Evolutionary conservation across 2,329 filamentous ascomycete genomes (phyloP).

Genomic region (Xylaria multiplex): DNA sequence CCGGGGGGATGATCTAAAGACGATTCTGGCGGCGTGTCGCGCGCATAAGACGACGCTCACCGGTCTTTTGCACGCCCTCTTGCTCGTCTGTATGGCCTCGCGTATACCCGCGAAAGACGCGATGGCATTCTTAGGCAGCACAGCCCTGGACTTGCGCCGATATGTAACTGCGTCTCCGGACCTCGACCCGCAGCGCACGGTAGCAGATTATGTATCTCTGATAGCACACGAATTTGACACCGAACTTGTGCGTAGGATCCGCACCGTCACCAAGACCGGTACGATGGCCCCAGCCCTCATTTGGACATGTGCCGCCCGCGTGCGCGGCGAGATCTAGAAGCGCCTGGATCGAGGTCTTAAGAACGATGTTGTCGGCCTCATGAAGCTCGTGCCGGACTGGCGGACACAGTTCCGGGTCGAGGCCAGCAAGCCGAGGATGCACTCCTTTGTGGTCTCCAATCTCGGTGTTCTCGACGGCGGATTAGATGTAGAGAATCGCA

Average conservation of each 20-base stretch:
- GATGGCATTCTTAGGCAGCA: constrained; percentile 34
- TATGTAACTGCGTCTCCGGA: constrained; percentile 19
- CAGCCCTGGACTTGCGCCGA: constrained; percentile 35
- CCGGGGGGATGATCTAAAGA: constrained; percentile 12
- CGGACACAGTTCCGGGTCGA: constrained; percentile 44
- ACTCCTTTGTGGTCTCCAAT: constrained; percentile 51
- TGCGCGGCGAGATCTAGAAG: constrained; percentile 46
- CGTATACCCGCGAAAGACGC: constrained; percentile 18
- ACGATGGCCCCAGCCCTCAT: constrained; percentile 28
- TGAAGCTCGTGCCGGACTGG: constrained; percentile 51
- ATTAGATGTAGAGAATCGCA: background rate
- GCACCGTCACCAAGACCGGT: background rate
- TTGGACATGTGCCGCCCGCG: constrained; percentile 42
- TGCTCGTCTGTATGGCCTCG: constrained; percentile 31
- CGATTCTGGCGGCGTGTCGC: constrained; percentile 36
- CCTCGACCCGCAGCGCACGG: constrained; percentile 23
- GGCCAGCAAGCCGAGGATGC: constrained; percentile 46
- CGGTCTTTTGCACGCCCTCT: constrained; percentile 40
- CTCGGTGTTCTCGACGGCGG: constrained; percentile 49
- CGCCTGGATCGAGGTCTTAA: constrained; percentile 45
- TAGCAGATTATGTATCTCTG: constrained; percentile 40
- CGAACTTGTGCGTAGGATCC: constrained; percentile 35
- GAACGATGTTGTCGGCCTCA: constrained; percentile 50
- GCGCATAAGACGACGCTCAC: constrained; percentile 41
- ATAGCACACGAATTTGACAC: constrained; percentile 37